These are phyloP conservation scores for Panaeolus papilionaceus DNA, from an alignment of 768 basidiomycete genomes.

Conservation along the genomic window DNA sequence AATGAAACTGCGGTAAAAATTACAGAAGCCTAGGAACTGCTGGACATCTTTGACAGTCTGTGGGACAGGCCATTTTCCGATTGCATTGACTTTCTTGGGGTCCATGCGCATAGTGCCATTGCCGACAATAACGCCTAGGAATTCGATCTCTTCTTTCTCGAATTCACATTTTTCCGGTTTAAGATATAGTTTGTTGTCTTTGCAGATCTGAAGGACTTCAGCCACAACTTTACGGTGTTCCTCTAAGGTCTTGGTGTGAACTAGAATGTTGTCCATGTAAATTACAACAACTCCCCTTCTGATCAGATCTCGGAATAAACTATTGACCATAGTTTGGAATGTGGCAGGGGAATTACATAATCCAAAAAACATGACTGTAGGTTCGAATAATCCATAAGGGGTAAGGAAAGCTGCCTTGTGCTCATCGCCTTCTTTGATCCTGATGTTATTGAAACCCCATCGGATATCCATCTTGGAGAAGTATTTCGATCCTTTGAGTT, in stretches of 20 bases:
- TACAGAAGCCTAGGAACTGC: slow-evolving; percentile 47
- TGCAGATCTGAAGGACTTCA: slow-evolving; percentile 28
- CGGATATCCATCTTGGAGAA: not conserved
- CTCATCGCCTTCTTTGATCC: slow-evolving; percentile 36
- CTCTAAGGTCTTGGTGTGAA: slow-evolving; percentile 29
- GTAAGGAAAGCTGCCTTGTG: slow-evolving; percentile 49
- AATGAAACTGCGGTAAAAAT: slow-evolving; percentile 44
- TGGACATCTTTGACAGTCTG: slow-evolving; percentile 37
- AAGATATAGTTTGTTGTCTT: slow-evolving; percentile 37
- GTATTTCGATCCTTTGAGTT: slow-evolving; percentile 16
- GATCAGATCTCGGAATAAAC: slow-evolving; percentile 34
- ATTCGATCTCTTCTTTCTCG: slow-evolving; percentile 33
- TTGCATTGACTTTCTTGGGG: slow-evolving; percentile 33
- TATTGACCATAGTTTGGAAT: slow-evolving; percentile 39
- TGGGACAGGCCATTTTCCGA: slow-evolving; percentile 39
- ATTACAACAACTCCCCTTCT: slow-evolving; percentile 42
- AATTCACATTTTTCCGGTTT: slow-evolving; percentile 48
- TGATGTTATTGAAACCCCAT: slow-evolving; percentile 1
- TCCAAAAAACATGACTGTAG: slow-evolving; percentile 43
- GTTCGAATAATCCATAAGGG: slow-evolving; percentile 40
- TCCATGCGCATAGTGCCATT: slow-evolving; percentile 34
- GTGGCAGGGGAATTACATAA: slow-evolving; percentile 39
- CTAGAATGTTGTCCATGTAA: slow-evolving; percentile 51
- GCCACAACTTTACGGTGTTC: slow-evolving; percentile 19
- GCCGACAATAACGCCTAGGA: slow-evolving; percentile 35